Conservation (phyloP, 2,329 filamentous ascomycete genomes). For the Hypoxylon sp. region DNA sequence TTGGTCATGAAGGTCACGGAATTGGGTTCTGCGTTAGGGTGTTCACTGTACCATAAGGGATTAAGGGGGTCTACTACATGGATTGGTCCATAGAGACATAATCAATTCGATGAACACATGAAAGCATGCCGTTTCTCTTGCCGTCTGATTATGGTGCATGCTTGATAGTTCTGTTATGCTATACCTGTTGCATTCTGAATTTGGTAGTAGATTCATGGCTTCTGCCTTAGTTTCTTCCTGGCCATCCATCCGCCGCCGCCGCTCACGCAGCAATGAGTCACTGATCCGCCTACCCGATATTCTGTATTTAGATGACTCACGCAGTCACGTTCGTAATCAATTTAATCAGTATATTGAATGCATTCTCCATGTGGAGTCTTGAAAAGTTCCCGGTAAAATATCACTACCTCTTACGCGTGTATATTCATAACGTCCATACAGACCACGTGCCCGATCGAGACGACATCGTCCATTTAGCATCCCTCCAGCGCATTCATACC, state of each 20-base stretch:
- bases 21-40: constrained; percentile 55
- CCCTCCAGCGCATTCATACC: background rate
- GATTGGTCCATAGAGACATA: constrained; percentile 53
- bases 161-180: background rate
- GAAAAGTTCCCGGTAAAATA: too few relatives aligned
- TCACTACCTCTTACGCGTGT: too few relatives aligned
- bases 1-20: constrained; percentile 56
- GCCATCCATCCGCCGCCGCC: background rate
- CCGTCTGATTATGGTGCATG: background rate
- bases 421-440: background rate
- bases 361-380: background rate
- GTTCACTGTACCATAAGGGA: constrained; percentile 57
- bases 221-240: background rate
- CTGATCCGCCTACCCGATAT: background rate
- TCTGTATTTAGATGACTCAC: background rate
- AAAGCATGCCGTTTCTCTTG: constrained; percentile 11
- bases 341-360: background rate
- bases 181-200: background rate
- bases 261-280: background rate
- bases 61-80: constrained; percentile 48
- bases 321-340: background rate
- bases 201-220: background rate
- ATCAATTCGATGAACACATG: constrained; percentile 52
- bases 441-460: background rate
- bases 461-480: background rate